Conservation (phyloP, 2,329 filamentous ascomycete genomes). For the Falciphora oryzae region DNA sequence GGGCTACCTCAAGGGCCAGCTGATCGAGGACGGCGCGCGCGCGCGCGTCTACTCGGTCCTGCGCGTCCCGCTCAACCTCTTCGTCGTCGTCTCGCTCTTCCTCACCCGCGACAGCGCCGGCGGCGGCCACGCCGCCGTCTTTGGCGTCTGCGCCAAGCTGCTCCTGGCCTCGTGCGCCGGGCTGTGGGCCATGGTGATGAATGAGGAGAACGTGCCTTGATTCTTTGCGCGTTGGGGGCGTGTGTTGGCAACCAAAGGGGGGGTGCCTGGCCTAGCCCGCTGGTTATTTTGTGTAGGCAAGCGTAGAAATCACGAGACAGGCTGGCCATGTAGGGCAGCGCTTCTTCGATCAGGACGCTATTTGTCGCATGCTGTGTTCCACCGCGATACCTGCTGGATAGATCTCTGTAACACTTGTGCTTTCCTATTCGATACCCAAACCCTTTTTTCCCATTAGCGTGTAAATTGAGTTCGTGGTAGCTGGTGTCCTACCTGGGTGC, state of each 20-base stretch:
- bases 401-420: background rate
- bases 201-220: slow-evolving; percentile 17
- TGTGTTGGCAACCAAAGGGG: too few relatives aligned
- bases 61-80: slow-evolving; percentile 52
- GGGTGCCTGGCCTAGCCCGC: too few relatives aligned
- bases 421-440: background rate
- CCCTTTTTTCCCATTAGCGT: too few relatives aligned
- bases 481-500: too few relatives aligned
- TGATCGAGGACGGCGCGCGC: slow-evolving; percentile 46
- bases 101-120: slow-evolving; percentile 24
- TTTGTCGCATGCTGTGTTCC: background rate
- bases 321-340: background rate
- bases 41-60: slow-evolving; percentile 49
- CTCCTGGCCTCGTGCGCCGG: slow-evolving; percentile 23
- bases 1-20: slow-evolving; percentile 43
- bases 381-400: background rate
- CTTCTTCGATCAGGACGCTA: too few relatives aligned
- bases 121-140: slow-evolving; percentile 23
- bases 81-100: slow-evolving; percentile 44
- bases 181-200: slow-evolving; percentile 21
- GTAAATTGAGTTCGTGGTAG: too few relatives aligned
- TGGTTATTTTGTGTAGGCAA: background rate
- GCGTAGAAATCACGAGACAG: background rate
- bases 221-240: background rate
- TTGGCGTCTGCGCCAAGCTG: slow-evolving; percentile 25